phyloP scores from a whole-genome alignment of 805 yeast species.

The Lachancea sp. region DNA sequence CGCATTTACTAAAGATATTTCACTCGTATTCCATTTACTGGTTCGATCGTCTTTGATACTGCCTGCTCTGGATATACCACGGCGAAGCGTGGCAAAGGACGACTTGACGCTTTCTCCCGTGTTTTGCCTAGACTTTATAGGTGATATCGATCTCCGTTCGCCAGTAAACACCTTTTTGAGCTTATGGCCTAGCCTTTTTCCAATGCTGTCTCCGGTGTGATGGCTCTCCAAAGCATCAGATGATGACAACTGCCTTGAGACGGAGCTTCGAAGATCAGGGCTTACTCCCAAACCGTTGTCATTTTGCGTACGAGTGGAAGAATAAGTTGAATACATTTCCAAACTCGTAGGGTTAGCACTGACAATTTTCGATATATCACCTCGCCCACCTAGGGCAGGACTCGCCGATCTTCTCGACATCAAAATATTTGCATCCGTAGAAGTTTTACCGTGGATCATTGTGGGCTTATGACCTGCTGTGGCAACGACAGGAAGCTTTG shows the following conservation, averaged over 20 bases:
- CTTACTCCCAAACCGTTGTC: not conserved
- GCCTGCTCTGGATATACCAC: slow-evolving; percentile 12
- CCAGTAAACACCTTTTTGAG: slow-evolving; percentile 20
- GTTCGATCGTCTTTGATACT: slow-evolving; percentile 11
- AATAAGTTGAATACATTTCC: slow-evolving; percentile 5
- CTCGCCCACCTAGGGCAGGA: slow-evolving; percentile 4
- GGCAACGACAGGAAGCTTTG: not conserved
- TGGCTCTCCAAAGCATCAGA: slow-evolving; percentile 9
- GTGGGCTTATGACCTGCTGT: not conserved
- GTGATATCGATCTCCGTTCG: slow-evolving; percentile 16
- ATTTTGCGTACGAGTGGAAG: slow-evolving; percentile 9
- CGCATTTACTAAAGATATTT: not conserved
- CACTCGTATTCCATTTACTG: slow-evolving; percentile 1
- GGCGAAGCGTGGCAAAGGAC: slow-evolving; percentile 15
- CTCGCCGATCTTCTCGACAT: slow-evolving; percentile 4
- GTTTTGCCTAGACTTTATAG: slow-evolving; percentile 22
- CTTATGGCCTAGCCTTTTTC: slow-evolving; percentile 14
- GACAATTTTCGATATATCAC: slow-evolving; percentile 8
- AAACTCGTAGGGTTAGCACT: slow-evolving; percentile 7
- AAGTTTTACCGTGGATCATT: not conserved
- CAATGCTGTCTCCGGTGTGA: slow-evolving; percentile 19
- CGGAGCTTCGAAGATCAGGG: no score
- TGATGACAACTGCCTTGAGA: slow-evolving; percentile 1
- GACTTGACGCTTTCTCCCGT: slow-evolving; percentile 24
- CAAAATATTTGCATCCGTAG: not conserved